Percentiles rank a stretch among this genome's conserved stretches.
phyloP scores from a whole-genome alignment of 345 rosid genomes.

The Mallotus nudiflorus region DNA sequence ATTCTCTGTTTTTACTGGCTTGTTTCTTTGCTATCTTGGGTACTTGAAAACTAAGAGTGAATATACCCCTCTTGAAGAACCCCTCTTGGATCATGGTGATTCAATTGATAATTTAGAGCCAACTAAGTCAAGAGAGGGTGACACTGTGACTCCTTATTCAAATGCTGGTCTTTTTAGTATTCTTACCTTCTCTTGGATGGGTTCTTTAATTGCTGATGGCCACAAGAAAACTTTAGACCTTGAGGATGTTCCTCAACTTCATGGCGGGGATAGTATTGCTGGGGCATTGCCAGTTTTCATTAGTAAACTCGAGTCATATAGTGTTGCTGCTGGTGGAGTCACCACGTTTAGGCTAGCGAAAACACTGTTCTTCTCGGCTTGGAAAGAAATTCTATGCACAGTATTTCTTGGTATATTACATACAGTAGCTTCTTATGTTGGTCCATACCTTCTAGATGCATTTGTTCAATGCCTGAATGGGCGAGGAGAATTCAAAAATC shows the following conservation, averaged over 20 bases:
- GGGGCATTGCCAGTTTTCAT: conserved; percentile 19
- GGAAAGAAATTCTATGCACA: conserved; percentile 29
- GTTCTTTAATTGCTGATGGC: conserved; percentile 23
- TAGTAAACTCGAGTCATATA: conserved; percentile 13
- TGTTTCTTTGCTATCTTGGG: conserved; percentile 54
- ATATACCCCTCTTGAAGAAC: conserved; percentile 41
- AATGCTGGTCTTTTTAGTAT: conserved; percentile 32
- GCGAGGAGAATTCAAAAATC: conserved; percentile 14
- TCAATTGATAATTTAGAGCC: conserved; percentile 20
- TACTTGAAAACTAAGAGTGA: conserved; percentile 37
- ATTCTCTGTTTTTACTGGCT: conserved; percentile 43
- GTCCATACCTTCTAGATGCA: conserved; percentile 37
- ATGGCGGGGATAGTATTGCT: conserved; percentile 21
- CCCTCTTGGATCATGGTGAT: conserved; percentile 33
- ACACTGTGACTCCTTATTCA: conserved; percentile 25
- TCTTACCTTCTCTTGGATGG: conserved; percentile 28
- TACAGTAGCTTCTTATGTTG: conserved; percentile 33
- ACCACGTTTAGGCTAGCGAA: conserved; percentile 26
- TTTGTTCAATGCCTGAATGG: conserved; percentile 38
- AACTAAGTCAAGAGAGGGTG: conserved; percentile 24
- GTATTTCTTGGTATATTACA: conserved; percentile 15
- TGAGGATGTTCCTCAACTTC: conserved; percentile 31
- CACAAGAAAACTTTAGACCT: conserved; percentile 31
- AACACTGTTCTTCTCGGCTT: conserved; percentile 16
- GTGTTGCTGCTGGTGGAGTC: background rate